A percentile compares a stretch with the other conserved stretches of the same genome.
phyloP scores from a whole-genome alignment of 257 asterid genomes.

The Hygrophila difformis region DNA sequence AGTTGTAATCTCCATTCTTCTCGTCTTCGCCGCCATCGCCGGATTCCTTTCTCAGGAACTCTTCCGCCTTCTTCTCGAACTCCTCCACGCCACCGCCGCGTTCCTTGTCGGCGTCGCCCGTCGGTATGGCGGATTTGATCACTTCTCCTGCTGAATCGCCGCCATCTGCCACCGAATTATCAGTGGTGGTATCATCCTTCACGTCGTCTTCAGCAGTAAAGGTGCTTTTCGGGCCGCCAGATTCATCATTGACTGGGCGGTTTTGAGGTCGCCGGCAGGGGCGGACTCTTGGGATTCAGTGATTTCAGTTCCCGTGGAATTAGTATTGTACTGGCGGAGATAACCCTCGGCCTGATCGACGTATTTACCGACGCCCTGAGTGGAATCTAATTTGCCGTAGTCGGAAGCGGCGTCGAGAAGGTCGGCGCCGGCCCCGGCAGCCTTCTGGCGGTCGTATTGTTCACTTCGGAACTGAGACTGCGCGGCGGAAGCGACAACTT shows the following conservation, averaged over 20 bases:
- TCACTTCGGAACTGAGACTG: neutral
- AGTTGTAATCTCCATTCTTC: too few relatives aligned
- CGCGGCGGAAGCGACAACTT: neutral
- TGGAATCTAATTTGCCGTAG: neutral
- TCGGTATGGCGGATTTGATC: too few relatives aligned
- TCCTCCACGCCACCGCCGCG: too few relatives aligned
- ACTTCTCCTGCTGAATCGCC: too few relatives aligned
- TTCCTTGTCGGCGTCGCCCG: too few relatives aligned
- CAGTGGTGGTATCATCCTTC: too few relatives aligned
- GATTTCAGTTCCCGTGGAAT: neutral
- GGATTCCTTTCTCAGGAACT: too few relatives aligned
- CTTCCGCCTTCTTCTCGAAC: too few relatives aligned
- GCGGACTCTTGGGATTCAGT: neutral
- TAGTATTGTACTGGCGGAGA: neutral
- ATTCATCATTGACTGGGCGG: neutral
- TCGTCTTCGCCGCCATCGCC: conserved; percentile 11
- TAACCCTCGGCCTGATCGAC: neutral
- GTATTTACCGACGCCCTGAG: neutral
- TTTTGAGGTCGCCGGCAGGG: neutral
- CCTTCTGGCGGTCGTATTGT: neutral
- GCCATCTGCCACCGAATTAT: too few relatives aligned
- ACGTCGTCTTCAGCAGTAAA: too few relatives aligned
- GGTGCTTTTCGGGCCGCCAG: too few relatives aligned
- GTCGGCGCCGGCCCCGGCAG: neutral
- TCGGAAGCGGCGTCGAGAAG: neutral